Percentiles rank a stretch among this genome's conserved stretches.
Evolutionary conservation across 2,329 filamentous ascomycete species (phyloP).

Genomic region (Niveomyces coronatus): DNA sequence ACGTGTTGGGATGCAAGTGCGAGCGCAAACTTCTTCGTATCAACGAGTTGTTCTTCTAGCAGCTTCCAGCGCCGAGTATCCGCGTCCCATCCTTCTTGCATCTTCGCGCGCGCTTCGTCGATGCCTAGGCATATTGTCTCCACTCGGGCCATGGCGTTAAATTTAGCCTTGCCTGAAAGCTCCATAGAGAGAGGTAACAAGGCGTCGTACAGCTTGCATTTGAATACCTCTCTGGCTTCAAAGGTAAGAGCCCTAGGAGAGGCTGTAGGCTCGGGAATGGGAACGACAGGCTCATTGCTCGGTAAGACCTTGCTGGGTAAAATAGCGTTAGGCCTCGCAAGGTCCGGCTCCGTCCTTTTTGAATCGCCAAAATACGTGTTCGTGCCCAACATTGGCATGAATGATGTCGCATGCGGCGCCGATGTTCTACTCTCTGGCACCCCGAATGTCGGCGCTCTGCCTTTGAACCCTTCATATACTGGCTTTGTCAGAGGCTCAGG

Average conservation of each 20-base stretch:
- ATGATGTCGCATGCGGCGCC: not conserved
- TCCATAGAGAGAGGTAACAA: too few species aligned
- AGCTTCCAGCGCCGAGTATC: slow-evolving; percentile 27
- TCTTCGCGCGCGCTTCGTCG: slow-evolving; percentile 16
- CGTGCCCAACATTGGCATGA: slow-evolving; percentile 23
- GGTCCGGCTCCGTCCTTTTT: not conserved
- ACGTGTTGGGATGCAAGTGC: slow-evolving; percentile 19
- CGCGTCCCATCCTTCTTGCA: slow-evolving; percentile 19
- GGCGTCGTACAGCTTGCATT: too few species aligned
- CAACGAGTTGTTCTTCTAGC: slow-evolving; percentile 17
- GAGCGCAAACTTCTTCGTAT: slow-evolving; percentile 22
- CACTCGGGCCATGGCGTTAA: not conserved
- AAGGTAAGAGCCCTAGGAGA: not conserved
- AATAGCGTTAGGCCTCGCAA: not conserved
- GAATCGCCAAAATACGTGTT: slow-evolving; percentile 26
- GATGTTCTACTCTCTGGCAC: slow-evolving; percentile 12
- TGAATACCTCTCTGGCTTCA: too few species aligned
- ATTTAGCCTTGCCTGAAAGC: too few species aligned
- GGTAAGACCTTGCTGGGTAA: not conserved
- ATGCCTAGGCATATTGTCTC: slow-evolving; percentile 11
- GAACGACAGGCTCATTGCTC: too few species aligned
- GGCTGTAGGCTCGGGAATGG: too few species aligned
- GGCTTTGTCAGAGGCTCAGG: too few species aligned
- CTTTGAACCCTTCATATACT: too few species aligned
- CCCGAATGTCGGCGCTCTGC: not conserved